Base-by-base conservation (phyloP, 768 basidiomycete genomes). In the Russula abietina region DNA sequence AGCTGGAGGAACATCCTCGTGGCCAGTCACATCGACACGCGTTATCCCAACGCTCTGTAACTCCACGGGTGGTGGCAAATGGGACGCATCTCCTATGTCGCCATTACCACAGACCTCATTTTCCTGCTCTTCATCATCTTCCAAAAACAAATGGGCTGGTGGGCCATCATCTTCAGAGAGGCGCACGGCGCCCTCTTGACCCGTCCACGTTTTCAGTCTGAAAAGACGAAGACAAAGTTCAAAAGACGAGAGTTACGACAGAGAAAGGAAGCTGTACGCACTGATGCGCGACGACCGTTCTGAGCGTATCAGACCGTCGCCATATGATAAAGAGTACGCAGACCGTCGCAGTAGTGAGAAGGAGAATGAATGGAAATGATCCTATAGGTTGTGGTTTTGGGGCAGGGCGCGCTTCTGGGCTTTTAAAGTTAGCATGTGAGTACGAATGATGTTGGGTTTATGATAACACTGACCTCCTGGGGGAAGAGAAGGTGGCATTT, bases 81-180 rank as follows among this genome's bases (percentile, higher is more conserved):
- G 38, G 10, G 4, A 11, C 9, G 24, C 7, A 28, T 24, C 46
- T 19, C 28, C 33, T 14, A 39, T 19, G 43, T 12, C 72, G 38
- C 77, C 79, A 24, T 71, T 80, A 46, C 80, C 81, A 50, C 80
- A 76, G n/a, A 79, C 79, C 55, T 81, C 80, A 3, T 39, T 52
- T 10, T 55, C 58, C 1, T 16, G 73, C 28, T 78, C 80, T 7
- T 81, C 59, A n/a, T 80, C 82, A 60, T 82, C 81, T 45, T 74
- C 78, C 60, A 88, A 66, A 62, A 87, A 87, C 56, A 82, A 81
- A 32, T 76, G 75, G n/a, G 84, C 80, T 28, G 85, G 78, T 11
- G 86, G 86, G 0, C 85, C 83, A 56, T 87, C 85, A 65, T 88
- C 86, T 69, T 82, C 80, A 56, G 85, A 86, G 36, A 88, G 76